Evolutionary conservation across 2,329 filamentous ascomycete genomes (phyloP), one percentile per base, ranked within the genome.

Genomic region (Calonectria naviculata): DNA sequence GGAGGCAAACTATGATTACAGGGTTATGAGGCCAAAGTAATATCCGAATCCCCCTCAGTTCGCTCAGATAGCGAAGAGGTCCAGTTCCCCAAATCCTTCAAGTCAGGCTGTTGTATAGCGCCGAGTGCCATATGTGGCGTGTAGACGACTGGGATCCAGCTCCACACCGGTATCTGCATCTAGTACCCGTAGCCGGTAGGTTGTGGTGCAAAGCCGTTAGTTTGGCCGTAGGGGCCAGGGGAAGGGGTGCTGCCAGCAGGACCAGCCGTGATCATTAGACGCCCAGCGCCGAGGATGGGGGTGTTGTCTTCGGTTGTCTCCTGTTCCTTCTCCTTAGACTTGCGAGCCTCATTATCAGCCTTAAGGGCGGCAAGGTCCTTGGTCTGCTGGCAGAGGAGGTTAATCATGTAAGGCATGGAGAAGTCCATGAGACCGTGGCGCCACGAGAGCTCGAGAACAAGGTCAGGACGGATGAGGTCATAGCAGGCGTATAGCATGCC

Each of bases 391-490:
- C 93, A 91, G 74, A 99, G 89, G 87, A 97, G 93, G 87, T 98
- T 99, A 90, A 99, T 98, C 95, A 99, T 97, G 89, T 97, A 99
- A 21, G 97, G 97, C 97, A 99, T 99, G 58, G 95, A 97, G 86
- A 98, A 99, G 87, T 99, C 97, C 79, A 93, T 92, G 44, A 99
- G 93, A 71, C 95, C 95, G 82, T 98, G 89, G 78, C 97, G 96
- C 97, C 97, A 99, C 71, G 97, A 98, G 69, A 99, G 90, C 87
- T 99, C 97, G 84, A 99, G 91, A 70, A 99, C 93, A 64, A 97
- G 88, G 81, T 98, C 95, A 4, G 97, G 93, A 21, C 95, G 94
- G 78, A 99, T 95, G 73, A 99, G 93, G 71, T 98, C 97, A 85
- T 99, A 98, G 89, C 97, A 99, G 64, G 97, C 93, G 82, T 99